A percentile compares a stretch with the other conserved stretches of the same genome.
These are phyloP conservation scores for Neonectria ditissima DNA, from an alignment of 2,329 filamentous ascomycete species.

Conservation along the genomic window DNA sequence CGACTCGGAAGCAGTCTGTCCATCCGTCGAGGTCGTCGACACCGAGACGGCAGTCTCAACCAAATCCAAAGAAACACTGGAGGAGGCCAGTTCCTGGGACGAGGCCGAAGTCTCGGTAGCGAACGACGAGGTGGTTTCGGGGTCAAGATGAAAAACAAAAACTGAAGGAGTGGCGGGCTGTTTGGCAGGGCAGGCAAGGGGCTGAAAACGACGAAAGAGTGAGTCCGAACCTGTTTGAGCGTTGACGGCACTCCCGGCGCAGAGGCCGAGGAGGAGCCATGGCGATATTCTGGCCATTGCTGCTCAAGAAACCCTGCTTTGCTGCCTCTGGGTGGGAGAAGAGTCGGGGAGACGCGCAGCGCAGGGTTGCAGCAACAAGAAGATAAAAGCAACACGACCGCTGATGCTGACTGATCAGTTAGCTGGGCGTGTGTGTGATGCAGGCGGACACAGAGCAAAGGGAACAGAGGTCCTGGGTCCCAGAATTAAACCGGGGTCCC, in stretches of 20 bases:
- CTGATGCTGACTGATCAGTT: constrained; percentile 22
- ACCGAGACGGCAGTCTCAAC: not conserved
- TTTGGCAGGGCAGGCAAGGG: constrained; percentile 7
- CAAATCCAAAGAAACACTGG: not conserved
- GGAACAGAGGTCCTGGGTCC: not conserved
- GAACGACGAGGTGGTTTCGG: not conserved
- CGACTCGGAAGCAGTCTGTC: not conserved
- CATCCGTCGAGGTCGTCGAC: not conserved
- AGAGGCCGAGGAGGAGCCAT: constrained; percentile 21
- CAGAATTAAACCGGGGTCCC: not conserved
- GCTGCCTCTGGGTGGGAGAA: constrained; percentile 4
- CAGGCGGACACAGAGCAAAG: not conserved
- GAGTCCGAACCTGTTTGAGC: constrained; percentile 21
- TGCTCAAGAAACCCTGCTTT: constrained; percentile 10
- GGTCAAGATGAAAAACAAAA: not conserved
- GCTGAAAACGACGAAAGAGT: constrained; percentile 9
- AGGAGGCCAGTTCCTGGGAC: constrained; percentile 20
- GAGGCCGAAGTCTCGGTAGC: not conserved
- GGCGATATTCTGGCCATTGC: constrained; percentile 14
- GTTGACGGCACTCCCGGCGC: constrained; percentile 12
- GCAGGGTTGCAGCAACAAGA: not conserved
- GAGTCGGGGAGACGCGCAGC: not conserved
- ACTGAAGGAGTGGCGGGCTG: constrained; percentile 7
- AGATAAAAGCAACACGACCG: constrained; percentile 4
- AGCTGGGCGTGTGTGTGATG: not conserved